Conservation (phyloP, 768 basidiomycete genomes). For the Mycena leptocephala region DNA sequence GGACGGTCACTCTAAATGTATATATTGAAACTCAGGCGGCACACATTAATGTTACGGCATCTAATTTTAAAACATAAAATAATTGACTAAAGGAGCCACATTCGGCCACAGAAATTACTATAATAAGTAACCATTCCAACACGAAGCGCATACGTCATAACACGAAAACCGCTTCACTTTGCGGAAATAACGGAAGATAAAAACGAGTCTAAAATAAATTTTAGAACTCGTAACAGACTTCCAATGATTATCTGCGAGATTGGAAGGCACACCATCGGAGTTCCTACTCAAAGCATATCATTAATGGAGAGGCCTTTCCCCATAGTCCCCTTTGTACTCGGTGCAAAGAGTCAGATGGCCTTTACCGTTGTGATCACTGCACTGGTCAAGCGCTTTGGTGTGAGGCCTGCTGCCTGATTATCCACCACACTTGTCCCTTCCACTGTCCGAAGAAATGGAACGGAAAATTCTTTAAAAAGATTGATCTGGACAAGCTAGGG, state of each 20-base stretch:
- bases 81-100: too few species aligned
- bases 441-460: neutral
- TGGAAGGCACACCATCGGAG: neutral
- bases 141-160: too few species aligned
- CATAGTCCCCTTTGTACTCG: neutral
- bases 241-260: neutral
- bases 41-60: too few species aligned
- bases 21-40: too few species aligned
- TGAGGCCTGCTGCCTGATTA: neutral
- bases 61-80: too few species aligned
- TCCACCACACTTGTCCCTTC: neutral
- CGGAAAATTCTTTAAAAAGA: conserved; percentile 15
- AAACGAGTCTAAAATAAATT: too few species aligned
- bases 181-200: too few species aligned
- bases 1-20: too few species aligned
- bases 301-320: neutral
- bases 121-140: too few species aligned
- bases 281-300: neutral
- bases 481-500: conserved; percentile 38
- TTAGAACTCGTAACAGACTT: too few species aligned
- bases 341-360: neutral
- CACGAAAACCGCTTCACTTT: too few species aligned
- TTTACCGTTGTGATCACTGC: neutral
- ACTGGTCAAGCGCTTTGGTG: neutral
- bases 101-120: too few species aligned